Evolutionary conservation across 257 asterid species (phyloP), one percentile per base, ranked within the genome.

Genomic region (Galeopsis tetrahit): DNA sequence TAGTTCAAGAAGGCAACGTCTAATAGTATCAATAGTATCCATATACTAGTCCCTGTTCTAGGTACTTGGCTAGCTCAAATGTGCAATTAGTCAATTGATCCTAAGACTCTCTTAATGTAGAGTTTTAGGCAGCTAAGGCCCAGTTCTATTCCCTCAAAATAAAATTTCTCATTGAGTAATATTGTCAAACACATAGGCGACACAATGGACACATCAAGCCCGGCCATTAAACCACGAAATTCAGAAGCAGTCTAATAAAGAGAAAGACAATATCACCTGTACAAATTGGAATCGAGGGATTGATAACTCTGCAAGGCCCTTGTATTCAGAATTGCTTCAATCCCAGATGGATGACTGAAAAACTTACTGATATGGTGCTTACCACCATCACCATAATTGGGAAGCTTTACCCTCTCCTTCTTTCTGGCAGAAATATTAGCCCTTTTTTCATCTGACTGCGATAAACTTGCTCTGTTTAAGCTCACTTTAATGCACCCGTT

Each of bases 271-370:
- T 8, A 53, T 0, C 36, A 91, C 97, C 96, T 90, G 88, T 86
- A 90, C 77, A 83, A 66, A 68, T 90, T 88, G 78, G 86, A 85
- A 80, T 85, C 96, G 64, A 92, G 86, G 63, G 85, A 79, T 44
- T 89, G 88, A 78, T 82, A 77, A 57, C 82, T 84, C 80, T 78
- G 91, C 86, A 92, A 80, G 66, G 97, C 94, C 80, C 87, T 80
- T 36, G 91, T 80, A 44, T 93, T 93, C 82, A 93, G 72, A 21
- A 88, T 82, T 7, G 97, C 89, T 75, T 93, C 96, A 80, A 90
- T 36, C 40, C 97, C 98, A 55, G 91, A 87, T 39, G 90, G 92
- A 75, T 92, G 96, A 57, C 80, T 80, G 43, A 92, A 83, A 78
- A 92, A 92, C 51, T 92, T 82, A 76, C 93, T 85, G 60, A 92